These are phyloP conservation scores for Arthrobotrys sinensis DNA, from an alignment of 2,329 filamentous ascomycete species.

Conservation along the genomic window DNA sequence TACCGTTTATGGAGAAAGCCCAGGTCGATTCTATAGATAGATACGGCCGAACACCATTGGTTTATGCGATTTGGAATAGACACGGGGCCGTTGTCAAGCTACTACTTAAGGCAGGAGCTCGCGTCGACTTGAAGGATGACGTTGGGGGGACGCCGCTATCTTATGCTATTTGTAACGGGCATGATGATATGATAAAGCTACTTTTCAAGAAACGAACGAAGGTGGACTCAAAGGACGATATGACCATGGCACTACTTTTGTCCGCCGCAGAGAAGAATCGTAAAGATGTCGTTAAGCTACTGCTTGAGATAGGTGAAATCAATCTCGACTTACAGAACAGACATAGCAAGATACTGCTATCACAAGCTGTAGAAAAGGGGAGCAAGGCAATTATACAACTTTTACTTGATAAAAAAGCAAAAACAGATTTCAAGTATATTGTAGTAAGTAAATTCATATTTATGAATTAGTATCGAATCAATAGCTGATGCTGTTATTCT, in stretches of 20 bases:
- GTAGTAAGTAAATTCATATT: too few species aligned
- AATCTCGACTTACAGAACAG: background rate
- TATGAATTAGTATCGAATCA: background rate
- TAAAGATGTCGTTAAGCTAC: background rate
- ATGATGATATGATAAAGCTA: background rate
- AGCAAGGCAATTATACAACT: background rate
- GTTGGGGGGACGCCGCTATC: constrained; percentile 33
- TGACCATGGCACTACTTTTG: background rate
- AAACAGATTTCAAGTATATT: background rate
- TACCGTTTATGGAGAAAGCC: background rate
- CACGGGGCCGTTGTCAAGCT: background rate
- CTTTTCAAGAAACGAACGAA: background rate
- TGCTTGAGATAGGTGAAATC: constrained; percentile 13
- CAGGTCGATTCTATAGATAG: constrained; percentile 23
- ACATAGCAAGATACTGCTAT: background rate
- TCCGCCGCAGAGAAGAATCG: background rate
- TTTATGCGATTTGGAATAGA: constrained; percentile 2
- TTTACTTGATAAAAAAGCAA: background rate
- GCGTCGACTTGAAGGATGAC: background rate
- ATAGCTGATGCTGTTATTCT: too few species aligned
- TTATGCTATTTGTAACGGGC: constrained; percentile 16
- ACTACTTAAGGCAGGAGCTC: constrained; percentile 16
- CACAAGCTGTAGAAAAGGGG: background rate
- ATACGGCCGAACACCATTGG: constrained; percentile 19
- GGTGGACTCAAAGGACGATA: background rate